Percentiles rank a stretch among this genome's conserved stretches.
phyloP scores from a whole-genome alignment of 2,329 filamentous ascomycete genomes.

The Apiospora malaysiana region DNA sequence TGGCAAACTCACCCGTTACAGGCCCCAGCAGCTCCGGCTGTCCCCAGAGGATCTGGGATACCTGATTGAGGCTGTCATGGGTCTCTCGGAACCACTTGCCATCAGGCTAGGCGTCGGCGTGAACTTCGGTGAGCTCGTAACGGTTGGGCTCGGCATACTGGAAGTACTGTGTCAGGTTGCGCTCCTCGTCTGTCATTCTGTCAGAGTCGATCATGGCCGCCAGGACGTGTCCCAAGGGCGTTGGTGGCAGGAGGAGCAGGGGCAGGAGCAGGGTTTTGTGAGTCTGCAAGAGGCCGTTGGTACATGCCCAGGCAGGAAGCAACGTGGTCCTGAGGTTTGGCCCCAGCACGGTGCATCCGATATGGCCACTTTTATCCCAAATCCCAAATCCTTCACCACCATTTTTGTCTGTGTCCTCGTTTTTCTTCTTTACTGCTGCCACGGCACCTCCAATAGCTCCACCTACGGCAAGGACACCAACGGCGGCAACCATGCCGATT shows the following conservation, averaged over 20 bases:
- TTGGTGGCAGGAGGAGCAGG: background rate
- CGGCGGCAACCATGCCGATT: too few species aligned
- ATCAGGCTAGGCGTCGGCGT: background rate
- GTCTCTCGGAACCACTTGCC: background rate
- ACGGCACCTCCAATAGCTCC: too few species aligned
- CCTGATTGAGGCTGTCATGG: background rate
- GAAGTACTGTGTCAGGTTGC: background rate
- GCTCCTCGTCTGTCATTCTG: background rate
- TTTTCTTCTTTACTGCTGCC: too few species aligned
- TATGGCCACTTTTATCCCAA: background rate
- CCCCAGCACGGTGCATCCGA: background rate
- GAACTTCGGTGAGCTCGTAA: background rate
- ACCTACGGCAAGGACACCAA: too few species aligned
- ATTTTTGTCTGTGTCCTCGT: too few species aligned
- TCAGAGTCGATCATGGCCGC: background rate
- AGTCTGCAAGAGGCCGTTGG: background rate
- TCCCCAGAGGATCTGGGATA: background rate
- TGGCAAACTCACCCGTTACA: background rate
- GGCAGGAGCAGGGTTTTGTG: background rate
- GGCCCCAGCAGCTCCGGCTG: background rate
- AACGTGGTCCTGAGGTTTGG: background rate
- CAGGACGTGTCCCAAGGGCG: background rate
- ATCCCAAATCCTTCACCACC: too few species aligned
- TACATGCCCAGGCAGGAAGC: background rate
- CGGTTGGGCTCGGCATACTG: background rate